Conservation (phyloP, 1,139 yeast genomes). For the Candida anutae region DNA sequence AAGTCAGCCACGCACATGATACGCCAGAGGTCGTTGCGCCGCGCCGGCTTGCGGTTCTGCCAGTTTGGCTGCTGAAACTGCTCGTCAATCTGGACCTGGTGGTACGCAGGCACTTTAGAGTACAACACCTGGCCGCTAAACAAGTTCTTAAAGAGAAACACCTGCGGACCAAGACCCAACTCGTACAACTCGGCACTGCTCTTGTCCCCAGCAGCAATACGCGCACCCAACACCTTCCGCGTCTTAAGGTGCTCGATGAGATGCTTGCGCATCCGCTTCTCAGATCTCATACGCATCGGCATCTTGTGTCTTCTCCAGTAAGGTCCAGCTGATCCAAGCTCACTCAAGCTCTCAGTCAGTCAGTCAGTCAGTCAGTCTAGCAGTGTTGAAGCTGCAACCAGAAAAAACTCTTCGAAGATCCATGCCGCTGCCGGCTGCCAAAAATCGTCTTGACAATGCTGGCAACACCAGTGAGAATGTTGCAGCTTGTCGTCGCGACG, state of each 20-base stretch:
- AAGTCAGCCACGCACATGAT: conserved; percentile 82
- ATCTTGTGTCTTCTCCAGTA: conserved; percentile 13
- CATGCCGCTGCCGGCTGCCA: too few species aligned
- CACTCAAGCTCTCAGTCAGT: too few species aligned
- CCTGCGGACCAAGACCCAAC: conserved; percentile 66
- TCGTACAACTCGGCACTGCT: conserved; percentile 21
- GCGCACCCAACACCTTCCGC: conserved; percentile 37
- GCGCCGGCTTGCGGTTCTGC: conserved; percentile 75
- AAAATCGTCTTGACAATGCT: too few species aligned
- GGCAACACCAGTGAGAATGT: too few species aligned
- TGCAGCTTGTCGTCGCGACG: too few species aligned
- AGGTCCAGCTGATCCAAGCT: neutral
- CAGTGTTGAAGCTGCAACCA: too few species aligned
- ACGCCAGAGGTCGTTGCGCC: conserved; percentile 85
- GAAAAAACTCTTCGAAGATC: too few species aligned
- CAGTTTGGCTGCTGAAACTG: conserved; percentile 78
- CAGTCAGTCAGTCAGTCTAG: too few species aligned
- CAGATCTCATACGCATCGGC: conserved; percentile 40
- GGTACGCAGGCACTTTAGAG: conserved; percentile 73
- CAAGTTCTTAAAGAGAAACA: conserved; percentile 73
- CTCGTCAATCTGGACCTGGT: conserved; percentile 62
- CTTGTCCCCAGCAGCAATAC: conserved; percentile 36
- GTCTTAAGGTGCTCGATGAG: conserved; percentile 41
- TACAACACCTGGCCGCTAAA: conserved; percentile 87
- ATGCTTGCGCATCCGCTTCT: conserved; percentile 44